These are phyloP conservation scores for Lepidopterella palustris DNA, from an alignment of 495 filamentous ascomycete genomes.

Conservation along the genomic window DNA sequence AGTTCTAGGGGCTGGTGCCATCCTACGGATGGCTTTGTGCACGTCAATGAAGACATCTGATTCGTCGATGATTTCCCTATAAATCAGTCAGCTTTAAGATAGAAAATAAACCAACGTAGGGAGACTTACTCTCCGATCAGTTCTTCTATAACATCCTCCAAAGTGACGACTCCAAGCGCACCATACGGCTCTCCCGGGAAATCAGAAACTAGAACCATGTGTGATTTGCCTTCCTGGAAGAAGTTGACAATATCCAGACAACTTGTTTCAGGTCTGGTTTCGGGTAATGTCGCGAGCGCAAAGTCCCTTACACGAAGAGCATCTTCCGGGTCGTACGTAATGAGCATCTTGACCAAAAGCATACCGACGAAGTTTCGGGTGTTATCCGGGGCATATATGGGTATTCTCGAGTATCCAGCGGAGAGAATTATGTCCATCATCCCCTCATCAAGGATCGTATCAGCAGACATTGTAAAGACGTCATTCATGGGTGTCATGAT, in stretches of 20 bases:
- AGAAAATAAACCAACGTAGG: slow-evolving; percentile 37
- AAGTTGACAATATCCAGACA: slow-evolving; percentile 98
- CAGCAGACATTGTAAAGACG: slow-evolving; percentile 89
- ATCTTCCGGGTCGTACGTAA: slow-evolving; percentile 97
- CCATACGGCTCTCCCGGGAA: slow-evolving; percentile 82
- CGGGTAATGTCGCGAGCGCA: slow-evolving; percentile 84
- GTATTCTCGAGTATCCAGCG: slow-evolving; percentile 91
- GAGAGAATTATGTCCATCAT: slow-evolving; percentile 91
- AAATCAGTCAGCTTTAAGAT: neutral
- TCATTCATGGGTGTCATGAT: slow-evolving; percentile 99
- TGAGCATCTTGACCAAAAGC: slow-evolving; percentile 95
- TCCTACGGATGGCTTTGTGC: slow-evolving; percentile 86
- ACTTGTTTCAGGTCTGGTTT: slow-evolving; percentile 89
- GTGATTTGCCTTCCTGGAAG: slow-evolving; percentile 97
- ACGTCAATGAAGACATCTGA: slow-evolving; percentile 96
- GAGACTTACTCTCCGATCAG: slow-evolving; percentile 85
- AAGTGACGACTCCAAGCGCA: slow-evolving; percentile 84
- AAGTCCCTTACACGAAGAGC: slow-evolving; percentile 78
- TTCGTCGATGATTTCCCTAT: slow-evolving; percentile 62
- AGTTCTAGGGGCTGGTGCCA: slow-evolving; percentile 58
- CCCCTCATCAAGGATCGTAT: slow-evolving; percentile 81
- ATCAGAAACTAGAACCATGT: slow-evolving; percentile 96
- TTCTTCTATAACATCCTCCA: slow-evolving; percentile 98
- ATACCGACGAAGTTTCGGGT: slow-evolving; percentile 87
- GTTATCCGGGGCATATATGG: slow-evolving; percentile 83